These are phyloP conservation scores for Prunus campanulata DNA, from an alignment of 306 rosid species.

Conservation along the genomic window DNA sequence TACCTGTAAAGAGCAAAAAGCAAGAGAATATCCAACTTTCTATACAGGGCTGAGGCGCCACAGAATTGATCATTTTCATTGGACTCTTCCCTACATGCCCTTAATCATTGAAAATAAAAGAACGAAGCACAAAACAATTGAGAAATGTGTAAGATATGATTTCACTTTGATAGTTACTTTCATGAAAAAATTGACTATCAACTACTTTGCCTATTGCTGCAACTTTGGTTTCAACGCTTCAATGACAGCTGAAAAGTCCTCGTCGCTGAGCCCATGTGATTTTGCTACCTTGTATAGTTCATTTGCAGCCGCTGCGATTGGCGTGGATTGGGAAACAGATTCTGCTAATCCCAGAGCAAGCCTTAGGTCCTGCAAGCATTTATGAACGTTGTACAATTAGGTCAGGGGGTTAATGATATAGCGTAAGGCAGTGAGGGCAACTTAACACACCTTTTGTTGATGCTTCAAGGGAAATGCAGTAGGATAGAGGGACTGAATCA, in stretches of 20 bases:
- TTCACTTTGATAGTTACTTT: not conserved
- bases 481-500: conserved; percentile 80
- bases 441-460: conserved; percentile 79
- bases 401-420: not conserved
- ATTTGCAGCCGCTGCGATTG: conserved; percentile 91
- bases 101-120: not conserved
- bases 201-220: conserved; percentile 32
- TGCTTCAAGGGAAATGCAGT: conserved; percentile 94
- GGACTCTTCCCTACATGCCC: not conserved
- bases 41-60: not conserved
- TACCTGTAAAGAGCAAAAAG: not conserved
- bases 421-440: conserved; percentile 6
- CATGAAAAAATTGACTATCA: not conserved
- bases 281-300: conserved; percentile 93
- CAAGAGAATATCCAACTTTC: not conserved
- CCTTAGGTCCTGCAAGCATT: conserved; percentile 75
- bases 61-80: not conserved
- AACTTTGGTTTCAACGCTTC: conserved; percentile 78
- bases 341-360: conserved; percentile 92
- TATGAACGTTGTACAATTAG: not conserved
- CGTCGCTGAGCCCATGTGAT: conserved; percentile 75
- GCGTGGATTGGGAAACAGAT: conserved; percentile 83
- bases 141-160: not conserved
- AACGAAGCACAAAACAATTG: not conserved
- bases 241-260: conserved; percentile 94